Evolutionary conservation across 2,329 filamentous ascomycete species (phyloP).

Genomic region (Aspergillus sp.): DNA sequence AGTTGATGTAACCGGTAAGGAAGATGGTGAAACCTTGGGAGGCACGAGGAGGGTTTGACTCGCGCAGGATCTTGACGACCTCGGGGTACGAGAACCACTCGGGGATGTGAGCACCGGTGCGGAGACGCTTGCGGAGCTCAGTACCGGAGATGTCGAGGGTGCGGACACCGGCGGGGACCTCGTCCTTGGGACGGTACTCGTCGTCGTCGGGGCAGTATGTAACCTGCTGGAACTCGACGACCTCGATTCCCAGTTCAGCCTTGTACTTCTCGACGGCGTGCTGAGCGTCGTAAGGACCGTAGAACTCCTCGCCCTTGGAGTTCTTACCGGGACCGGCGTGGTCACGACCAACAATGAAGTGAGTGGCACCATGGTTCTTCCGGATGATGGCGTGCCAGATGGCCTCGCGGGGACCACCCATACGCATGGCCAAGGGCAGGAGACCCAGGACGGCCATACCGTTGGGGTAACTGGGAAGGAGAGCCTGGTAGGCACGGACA

Average conservation of each 20-base stretch:
- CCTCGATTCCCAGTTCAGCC: conserved; percentile 94
- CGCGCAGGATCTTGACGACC: conserved; percentile 90
- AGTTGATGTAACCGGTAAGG: conserved; percentile 94
- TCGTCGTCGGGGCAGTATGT: conserved; percentile 96
- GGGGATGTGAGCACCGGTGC: conserved; percentile 88
- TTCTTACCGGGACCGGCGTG: conserved; percentile 98
- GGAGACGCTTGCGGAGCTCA: conserved; percentile 85
- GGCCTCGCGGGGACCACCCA: conserved; percentile 96
- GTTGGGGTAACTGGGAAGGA: conserved; percentile 94
- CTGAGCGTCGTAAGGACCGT: conserved; percentile 96
- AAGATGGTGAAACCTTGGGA: conserved; percentile 97
- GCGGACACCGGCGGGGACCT: conserved; percentile 75
- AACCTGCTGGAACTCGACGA: conserved; percentile 99
- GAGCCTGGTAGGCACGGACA: conserved; percentile 95
- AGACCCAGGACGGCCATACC: conserved; percentile 97
- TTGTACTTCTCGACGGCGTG: conserved; percentile 93
- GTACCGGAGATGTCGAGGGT: conserved; percentile 83
- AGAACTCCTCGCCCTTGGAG: conserved; percentile 93
- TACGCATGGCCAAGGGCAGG: conserved; percentile 93
- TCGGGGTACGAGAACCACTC: conserved; percentile 99
- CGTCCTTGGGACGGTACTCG: conserved; percentile 89
- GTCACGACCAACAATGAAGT: conserved; percentile 98
- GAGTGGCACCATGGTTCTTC: conserved; percentile 97
- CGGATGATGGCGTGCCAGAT: conserved; percentile 99
- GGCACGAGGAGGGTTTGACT: conserved; percentile 87